Evolutionary conservation across 257 asterid genomes (phyloP).

Genomic region (Echium plantagineum): DNA sequence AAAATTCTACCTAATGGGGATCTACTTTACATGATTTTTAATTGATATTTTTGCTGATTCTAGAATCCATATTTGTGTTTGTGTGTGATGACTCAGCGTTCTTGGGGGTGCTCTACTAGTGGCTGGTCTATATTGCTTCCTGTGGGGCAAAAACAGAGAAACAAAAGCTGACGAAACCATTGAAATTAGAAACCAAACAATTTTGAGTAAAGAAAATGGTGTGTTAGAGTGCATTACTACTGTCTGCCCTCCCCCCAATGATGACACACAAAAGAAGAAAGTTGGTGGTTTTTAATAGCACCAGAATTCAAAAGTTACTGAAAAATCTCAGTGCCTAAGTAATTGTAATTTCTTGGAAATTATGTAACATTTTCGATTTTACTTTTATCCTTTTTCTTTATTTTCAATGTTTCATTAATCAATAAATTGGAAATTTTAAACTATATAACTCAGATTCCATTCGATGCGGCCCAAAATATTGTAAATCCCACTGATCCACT

Average conservation of each 20-base stretch:
- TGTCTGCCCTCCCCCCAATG: slow-evolving; percentile 5
- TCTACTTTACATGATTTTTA: too few relatives aligned
- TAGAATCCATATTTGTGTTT: not conserved
- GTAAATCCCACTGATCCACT: too few relatives aligned
- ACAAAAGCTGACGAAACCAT: not conserved
- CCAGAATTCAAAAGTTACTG: too few relatives aligned
- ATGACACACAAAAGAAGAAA: slow-evolving; percentile 3
- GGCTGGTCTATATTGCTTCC: slow-evolving; percentile 36
- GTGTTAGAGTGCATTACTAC: slow-evolving; percentile 16
- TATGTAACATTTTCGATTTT: too few relatives aligned
- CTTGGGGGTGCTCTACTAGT: slow-evolving; percentile 35
- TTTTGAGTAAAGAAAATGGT: slow-evolving; percentile 10
- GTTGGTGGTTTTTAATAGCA: not conserved
- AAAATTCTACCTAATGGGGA: too few relatives aligned
- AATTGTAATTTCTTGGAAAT: too few relatives aligned
- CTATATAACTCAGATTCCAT: too few relatives aligned
- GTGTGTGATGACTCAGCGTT: slow-evolving; percentile 15
- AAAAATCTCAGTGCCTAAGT: too few relatives aligned
- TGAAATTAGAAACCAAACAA: slow-evolving; percentile 6
- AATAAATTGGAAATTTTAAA: too few relatives aligned
- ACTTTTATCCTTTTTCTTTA: too few relatives aligned
- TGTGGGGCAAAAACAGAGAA: slow-evolving; percentile 47
- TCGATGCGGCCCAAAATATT: too few relatives aligned
- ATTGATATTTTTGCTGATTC: not conserved
- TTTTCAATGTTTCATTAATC: too few relatives aligned